Percentiles rank a stretch among this genome's conserved stretches.
Evolutionary conservation across 345 rosid genomes (phyloP).

Genomic region (Rhizophora apiculata): DNA sequence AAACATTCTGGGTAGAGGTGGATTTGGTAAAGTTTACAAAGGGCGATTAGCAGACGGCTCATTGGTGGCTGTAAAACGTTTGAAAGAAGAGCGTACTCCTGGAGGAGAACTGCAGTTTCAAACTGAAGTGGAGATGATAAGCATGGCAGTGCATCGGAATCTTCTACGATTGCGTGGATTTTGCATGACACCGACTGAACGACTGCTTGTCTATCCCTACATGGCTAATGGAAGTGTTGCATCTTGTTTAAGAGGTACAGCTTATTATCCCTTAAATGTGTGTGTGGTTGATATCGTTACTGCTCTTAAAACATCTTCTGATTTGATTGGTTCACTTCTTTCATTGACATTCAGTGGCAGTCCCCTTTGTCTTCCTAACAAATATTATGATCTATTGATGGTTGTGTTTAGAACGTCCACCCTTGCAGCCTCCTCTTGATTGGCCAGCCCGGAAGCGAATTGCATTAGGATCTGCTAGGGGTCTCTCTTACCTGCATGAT

Average conservation of each 20-base stretch:
- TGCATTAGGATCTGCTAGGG: slow-evolving; percentile 33
- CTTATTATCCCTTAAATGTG: background rate
- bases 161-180: slow-evolving; percentile 35
- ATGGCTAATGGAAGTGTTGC: slow-evolving; percentile 39
- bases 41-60: slow-evolving; percentile 37
- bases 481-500: slow-evolving; percentile 30
- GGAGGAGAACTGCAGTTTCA: slow-evolving; percentile 39
- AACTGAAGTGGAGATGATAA: slow-evolving; percentile 36
- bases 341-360: background rate
- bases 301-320: background rate
- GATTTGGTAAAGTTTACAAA: slow-evolving; percentile 35
- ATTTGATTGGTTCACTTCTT: background rate
- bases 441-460: slow-evolving; percentile 26
- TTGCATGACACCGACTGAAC: slow-evolving; percentile 37
- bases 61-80: slow-evolving; percentile 37
- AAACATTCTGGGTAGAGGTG: slow-evolving; percentile 36
- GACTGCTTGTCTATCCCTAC: slow-evolving; percentile 37
- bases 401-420: slow-evolving; percentile 23
- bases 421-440: slow-evolving; percentile 26
- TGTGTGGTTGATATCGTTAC: background rate
- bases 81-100: slow-evolving; percentile 37
- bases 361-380: background rate
- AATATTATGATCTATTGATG: background rate
- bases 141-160: slow-evolving; percentile 40
- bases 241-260: slow-evolving; percentile 33